These are phyloP conservation scores for Lichtheimia ornata DNA, from an alignment of 371 early-diverging fungal genomes.

Conservation along the genomic window DNA sequence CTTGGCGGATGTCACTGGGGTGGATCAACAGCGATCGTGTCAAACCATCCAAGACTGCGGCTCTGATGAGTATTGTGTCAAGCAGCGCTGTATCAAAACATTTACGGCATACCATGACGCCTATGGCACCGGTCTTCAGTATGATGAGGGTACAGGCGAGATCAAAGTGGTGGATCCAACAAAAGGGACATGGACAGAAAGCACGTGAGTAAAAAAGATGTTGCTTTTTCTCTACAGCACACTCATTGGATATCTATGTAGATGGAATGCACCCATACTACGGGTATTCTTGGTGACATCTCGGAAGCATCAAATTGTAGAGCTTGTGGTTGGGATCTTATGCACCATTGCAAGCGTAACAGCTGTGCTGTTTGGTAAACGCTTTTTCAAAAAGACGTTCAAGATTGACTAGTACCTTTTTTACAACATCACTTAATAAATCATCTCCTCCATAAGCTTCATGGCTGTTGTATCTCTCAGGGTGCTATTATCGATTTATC, in stretches of 20 bases:
- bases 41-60: conserved; percentile 39
- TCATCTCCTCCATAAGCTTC: background rate
- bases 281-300: conserved; percentile 63
- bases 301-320: conserved; percentile 54
- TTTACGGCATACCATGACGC: conserved; percentile 71
- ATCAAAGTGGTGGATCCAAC: conserved; percentile 61
- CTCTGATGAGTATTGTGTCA: conserved; percentile 51
- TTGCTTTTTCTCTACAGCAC: background rate
- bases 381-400: conserved; percentile 43
- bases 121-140: conserved; percentile 71
- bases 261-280: conserved; percentile 56
- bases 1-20: conserved; percentile 57
- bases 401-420: conserved; percentile 31
- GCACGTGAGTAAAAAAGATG: conserved; percentile 56
- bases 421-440: too few species aligned
- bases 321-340: conserved; percentile 63
- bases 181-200: conserved; percentile 71
- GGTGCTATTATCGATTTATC: background rate
- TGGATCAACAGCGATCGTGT: conserved; percentile 22
- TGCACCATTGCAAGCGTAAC: conserved; percentile 41
- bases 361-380: conserved; percentile 32
- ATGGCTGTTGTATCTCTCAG: background rate
- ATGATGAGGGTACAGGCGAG: conserved; percentile 46
- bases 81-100: conserved; percentile 51
- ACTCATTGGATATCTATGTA: conserved; percentile 15